Conservation (phyloP, 345 rosid species). For the Eucalyptus marginata region DNA sequence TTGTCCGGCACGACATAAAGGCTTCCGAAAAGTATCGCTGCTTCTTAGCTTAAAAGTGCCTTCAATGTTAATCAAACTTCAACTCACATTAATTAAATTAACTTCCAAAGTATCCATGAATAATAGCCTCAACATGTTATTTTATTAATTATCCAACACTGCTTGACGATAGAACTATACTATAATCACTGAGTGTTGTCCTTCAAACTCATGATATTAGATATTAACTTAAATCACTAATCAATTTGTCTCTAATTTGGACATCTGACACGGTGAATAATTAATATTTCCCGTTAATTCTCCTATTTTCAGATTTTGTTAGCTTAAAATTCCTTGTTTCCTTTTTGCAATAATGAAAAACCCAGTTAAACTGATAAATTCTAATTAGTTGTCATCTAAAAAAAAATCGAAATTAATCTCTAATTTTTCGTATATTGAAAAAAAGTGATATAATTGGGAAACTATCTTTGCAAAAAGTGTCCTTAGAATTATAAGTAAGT, state of each 20-base stretch:
- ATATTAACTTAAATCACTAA: not conserved
- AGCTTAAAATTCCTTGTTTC: not conserved
- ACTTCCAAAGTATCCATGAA: not conserved
- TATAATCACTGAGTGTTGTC: not conserved
- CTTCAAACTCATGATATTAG: not conserved
- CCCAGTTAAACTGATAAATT: not conserved
- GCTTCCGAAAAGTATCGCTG: rapidly evolving
- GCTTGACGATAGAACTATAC: too few relatives aligned
- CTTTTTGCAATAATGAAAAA: not conserved
- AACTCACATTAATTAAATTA: not conserved
- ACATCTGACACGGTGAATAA: not conserved
- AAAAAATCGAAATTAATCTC: not conserved
- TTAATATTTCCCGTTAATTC: too few relatives aligned
- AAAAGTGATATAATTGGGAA: not conserved
- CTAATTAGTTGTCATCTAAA: not conserved
- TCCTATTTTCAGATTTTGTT: not conserved
- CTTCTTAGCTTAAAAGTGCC: not conserved
- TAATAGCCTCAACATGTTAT: not conserved
- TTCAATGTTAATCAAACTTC: not conserved
- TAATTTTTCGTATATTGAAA: too few relatives aligned
- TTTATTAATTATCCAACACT: not conserved
- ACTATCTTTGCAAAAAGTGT: not conserved
- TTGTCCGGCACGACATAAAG: too few relatives aligned
- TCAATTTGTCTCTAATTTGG: not conserved
- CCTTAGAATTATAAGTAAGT: not conserved